Evolutionary conservation across 129 eudicot genomes (phyloP).

Genomic region (Deinandra increscens): DNA sequence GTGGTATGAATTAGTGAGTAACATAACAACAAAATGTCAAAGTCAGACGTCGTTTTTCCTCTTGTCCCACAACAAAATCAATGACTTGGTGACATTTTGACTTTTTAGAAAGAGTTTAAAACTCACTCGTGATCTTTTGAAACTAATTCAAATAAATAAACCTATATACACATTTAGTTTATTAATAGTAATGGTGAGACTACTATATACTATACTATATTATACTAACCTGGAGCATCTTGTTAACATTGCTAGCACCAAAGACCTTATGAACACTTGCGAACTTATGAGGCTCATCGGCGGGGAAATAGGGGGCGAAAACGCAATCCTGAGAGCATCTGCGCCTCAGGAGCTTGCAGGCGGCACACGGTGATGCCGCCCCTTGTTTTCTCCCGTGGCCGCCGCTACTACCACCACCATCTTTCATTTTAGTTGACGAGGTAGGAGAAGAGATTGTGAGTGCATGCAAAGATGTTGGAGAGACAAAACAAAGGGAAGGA

Average conservation of each 20-base stretch:
- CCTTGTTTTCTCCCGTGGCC: slow-evolving; percentile 64
- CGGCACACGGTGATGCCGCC: slow-evolving; percentile 76
- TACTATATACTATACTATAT: too few species aligned
- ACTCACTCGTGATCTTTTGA: background rate
- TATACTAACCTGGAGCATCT: slow-evolving; percentile 91
- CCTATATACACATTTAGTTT: background rate
- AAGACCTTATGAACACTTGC: slow-evolving; percentile 89
- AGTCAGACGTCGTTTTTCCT: slow-evolving; percentile 22
- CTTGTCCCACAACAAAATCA: slow-evolving; percentile 35
- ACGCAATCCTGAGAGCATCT: slow-evolving; percentile 79
- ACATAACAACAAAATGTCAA: slow-evolving; percentile 28
- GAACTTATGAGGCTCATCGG: slow-evolving; percentile 80
- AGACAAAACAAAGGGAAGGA: slow-evolving; percentile 6
- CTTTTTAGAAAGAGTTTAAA: slow-evolving; percentile 14
- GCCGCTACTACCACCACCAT: slow-evolving; percentile 29
- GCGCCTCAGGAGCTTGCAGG: slow-evolving; percentile 75
- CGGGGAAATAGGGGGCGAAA: slow-evolving; percentile 80
- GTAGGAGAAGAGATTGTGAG: background rate
- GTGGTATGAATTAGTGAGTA: background rate
- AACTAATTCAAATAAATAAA: background rate
- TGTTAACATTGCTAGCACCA: slow-evolving; percentile 96
- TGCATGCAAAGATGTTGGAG: slow-evolving; percentile 22
- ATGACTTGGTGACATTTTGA: slow-evolving; percentile 25
- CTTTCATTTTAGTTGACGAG: slow-evolving; percentile 44
- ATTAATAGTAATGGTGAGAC: background rate